phyloP scores from a whole-genome alignment of 2,329 filamentous ascomycete genomes.

The Lojkania enalia region DNA sequence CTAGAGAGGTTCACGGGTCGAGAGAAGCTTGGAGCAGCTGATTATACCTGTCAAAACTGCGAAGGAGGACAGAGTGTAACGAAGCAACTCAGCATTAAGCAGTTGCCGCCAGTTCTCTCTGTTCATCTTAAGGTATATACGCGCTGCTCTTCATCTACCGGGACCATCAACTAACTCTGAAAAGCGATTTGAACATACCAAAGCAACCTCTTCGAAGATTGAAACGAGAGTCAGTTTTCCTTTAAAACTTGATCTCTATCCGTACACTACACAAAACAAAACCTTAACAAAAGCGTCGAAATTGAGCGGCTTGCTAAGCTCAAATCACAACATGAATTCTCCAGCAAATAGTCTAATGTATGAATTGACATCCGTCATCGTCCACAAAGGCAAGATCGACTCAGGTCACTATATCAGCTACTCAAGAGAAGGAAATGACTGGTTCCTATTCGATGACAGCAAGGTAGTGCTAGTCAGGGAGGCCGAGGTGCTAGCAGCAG shows the following conservation, averaged over 20 bases:
- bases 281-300: slow-evolving; percentile 27
- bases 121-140: slow-evolving; percentile 82
- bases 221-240: slow-evolving; percentile 86
- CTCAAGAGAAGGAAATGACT: slow-evolving; percentile 79
- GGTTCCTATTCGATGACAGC: slow-evolving; percentile 96
- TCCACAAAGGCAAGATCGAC: slow-evolving; percentile 91
- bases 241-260: slow-evolving; percentile 83
- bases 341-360: slow-evolving; percentile 67
- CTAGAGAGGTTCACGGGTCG: slow-evolving; percentile 84
- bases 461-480: slow-evolving; percentile 83
- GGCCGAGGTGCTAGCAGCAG: slow-evolving; percentile 80
- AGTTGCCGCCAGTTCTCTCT: slow-evolving; percentile 83
- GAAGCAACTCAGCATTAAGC: slow-evolving; percentile 82
- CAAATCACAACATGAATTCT: slow-evolving; percentile 39
- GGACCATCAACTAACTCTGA: slow-evolving; percentile 11
- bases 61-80: slow-evolving; percentile 73
- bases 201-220: slow-evolving; percentile 79
- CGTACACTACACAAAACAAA: slow-evolving; percentile 73
- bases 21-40: slow-evolving; percentile 73
- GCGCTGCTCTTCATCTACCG: slow-evolving; percentile 16
- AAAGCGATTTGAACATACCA: slow-evolving; percentile 74
- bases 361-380: slow-evolving; percentile 85
- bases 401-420: slow-evolving; percentile 93
- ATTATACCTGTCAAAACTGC: slow-evolving; percentile 85
- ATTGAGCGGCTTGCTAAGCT: slow-evolving; percentile 42